phyloP scores from a whole-genome alignment of 1,284 basidiomycete genomes.

The Microbotryum silenes-acaulis region DNA sequence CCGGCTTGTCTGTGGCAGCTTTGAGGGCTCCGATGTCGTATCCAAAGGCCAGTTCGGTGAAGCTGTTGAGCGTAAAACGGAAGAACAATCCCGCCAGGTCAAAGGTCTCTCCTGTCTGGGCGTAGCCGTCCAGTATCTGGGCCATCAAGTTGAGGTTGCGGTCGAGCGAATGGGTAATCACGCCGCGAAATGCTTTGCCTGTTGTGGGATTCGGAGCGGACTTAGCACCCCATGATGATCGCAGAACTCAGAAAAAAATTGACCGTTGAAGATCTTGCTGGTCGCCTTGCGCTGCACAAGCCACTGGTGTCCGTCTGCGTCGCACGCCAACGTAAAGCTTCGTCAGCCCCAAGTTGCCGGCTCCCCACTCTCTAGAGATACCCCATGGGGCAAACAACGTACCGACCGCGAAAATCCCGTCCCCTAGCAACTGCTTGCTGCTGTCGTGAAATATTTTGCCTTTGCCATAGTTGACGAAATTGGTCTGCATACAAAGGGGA shows the following conservation, averaged over 20 bases:
- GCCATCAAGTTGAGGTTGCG: slow-evolving; percentile 33
- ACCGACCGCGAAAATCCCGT: slow-evolving; percentile 9
- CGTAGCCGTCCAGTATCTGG: slow-evolving; percentile 18
- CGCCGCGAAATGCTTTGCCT: slow-evolving; percentile 6
- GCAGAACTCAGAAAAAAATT: no score
- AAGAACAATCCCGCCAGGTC: slow-evolving; percentile 12
- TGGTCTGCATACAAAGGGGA: slow-evolving; percentile 28
- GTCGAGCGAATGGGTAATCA: slow-evolving; percentile 21
- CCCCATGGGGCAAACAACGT: no score
- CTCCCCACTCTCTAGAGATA: no score
- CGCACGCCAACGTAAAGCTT: no score
- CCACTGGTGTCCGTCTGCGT: slow-evolving; percentile 33
- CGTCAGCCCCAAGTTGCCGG: no score
- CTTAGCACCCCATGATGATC: no score
- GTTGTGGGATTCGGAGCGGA: not conserved
- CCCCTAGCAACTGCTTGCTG: slow-evolving; percentile 8
- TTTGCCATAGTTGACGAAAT: slow-evolving; percentile 37
- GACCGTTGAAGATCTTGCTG: slow-evolving; percentile 7
- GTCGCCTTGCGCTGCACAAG: slow-evolving; percentile 31
- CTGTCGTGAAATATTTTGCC: not conserved
- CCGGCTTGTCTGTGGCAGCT: slow-evolving; percentile 20
- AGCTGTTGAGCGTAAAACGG: slow-evolving; percentile 15
- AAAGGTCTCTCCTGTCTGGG: slow-evolving; percentile 18
- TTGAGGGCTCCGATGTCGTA: slow-evolving; percentile 14
- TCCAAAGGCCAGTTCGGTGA: slow-evolving; percentile 10